Conservation (phyloP, 1,284 basidiomycete genomes). For the Trametes hirsuta region DNA sequence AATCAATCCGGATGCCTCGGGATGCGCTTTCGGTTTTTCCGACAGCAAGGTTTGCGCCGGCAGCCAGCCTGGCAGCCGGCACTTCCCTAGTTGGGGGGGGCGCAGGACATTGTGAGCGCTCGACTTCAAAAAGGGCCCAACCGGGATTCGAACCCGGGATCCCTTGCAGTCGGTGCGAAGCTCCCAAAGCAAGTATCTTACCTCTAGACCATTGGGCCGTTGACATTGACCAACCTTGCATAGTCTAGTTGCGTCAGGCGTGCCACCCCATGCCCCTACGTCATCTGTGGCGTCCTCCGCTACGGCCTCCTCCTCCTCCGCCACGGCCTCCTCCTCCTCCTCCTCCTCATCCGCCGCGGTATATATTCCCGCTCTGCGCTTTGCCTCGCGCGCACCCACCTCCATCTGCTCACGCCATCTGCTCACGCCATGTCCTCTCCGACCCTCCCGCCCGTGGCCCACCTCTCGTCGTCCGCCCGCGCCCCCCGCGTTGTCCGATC, state of each 20-base stretch:
- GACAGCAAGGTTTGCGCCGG: too few species aligned
- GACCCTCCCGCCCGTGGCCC: slow-evolving; percentile 6
- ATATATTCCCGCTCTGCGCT: too few species aligned
- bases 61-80: too few species aligned
- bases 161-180: slow-evolving; percentile 35
- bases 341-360: background rate
- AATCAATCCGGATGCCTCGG: too few species aligned
- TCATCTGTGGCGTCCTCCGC: background rate
- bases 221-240: background rate
- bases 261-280: too few species aligned
- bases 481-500: background rate
- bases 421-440: background rate
- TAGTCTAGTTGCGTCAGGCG: background rate
- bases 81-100: too few species aligned
- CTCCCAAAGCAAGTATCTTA: slow-evolving; percentile 46
- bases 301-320: background rate
- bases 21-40: too few species aligned
- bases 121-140: slow-evolving; percentile 36
- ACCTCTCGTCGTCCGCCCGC: background rate
- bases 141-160: slow-evolving; percentile 45
- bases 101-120: too few species aligned
- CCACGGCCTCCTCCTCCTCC: background rate
- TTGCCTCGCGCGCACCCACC: background rate
- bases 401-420: background rate
- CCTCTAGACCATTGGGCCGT: slow-evolving; percentile 45